Evolutionary conservation across 495 filamentous ascomycete genomes (phyloP).

Genomic region (Penicillium roqueforti): DNA sequence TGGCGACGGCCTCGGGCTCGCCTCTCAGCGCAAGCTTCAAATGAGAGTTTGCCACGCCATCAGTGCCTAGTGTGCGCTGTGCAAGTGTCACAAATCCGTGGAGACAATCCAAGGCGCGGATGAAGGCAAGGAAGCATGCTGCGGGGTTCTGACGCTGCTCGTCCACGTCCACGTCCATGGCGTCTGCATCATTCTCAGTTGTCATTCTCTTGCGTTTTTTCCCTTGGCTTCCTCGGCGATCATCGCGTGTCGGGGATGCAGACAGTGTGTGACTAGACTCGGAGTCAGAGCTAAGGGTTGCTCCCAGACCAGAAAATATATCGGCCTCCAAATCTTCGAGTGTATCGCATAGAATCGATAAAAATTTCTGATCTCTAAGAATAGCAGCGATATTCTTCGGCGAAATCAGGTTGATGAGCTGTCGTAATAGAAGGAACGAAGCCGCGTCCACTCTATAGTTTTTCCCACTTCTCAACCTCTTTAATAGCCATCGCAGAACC

Average conservation of each 20-base stretch:
- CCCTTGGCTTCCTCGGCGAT: conserved; percentile 37
- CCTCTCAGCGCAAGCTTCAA: conserved; percentile 49
- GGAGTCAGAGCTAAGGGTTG: conserved; percentile 26
- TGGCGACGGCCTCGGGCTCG: conserved; percentile 44
- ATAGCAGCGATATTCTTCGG: conserved; percentile 44
- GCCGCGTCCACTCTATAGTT: conserved; percentile 41
- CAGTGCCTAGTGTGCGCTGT: conserved; percentile 22
- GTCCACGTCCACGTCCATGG: conserved; percentile 36
- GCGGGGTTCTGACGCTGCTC: conserved; percentile 33
- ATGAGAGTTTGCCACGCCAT: conserved; percentile 47
- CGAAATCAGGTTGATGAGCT: conserved; percentile 45
- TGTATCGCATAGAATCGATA: conserved; percentile 38
- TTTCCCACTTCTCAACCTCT: conserved; percentile 48
- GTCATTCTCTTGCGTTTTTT: conserved; percentile 43
- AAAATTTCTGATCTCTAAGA: conserved; percentile 49
- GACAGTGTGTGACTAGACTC: conserved; percentile 42
- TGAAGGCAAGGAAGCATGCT: conserved; percentile 41
- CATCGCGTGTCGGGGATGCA: conserved; percentile 26
- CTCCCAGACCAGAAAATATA: conserved; percentile 30
- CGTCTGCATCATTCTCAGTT: conserved; percentile 31
- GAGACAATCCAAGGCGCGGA: conserved; percentile 37
- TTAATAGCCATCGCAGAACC: conserved; percentile 64
- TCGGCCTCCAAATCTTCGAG: conserved; percentile 38
- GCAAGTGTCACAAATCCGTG: conserved; percentile 31
- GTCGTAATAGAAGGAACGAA: conserved; percentile 48